phyloP scores from a whole-genome alignment of 352 stramenopile species.

The Detonula confervacea region DNA sequence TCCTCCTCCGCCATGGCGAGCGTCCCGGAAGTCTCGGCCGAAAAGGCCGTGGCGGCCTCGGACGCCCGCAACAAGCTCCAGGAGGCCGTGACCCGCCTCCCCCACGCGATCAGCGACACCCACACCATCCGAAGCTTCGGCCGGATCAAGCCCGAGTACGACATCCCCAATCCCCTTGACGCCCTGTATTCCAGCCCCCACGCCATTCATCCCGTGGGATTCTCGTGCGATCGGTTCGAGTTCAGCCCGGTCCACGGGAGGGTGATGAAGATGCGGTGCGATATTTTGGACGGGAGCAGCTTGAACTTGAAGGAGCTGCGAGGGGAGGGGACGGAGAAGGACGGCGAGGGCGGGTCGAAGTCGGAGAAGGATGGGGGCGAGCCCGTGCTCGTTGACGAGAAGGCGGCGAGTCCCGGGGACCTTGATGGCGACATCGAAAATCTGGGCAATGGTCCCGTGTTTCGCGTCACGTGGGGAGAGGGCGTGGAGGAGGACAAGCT shows the following conservation, averaged over 20 bases:
- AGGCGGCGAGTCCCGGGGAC: too few relatives aligned
- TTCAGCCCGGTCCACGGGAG: slow-evolving; percentile 81
- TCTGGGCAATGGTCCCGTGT: slow-evolving; percentile 72
- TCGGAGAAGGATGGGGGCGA: slow-evolving; percentile 10
- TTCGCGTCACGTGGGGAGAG: slow-evolving; percentile 83
- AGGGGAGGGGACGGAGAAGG: slow-evolving; percentile 28
- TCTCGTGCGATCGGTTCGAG: slow-evolving; percentile 83
- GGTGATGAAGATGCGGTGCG: slow-evolving; percentile 80
- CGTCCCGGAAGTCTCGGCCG: slow-evolving; percentile 37
- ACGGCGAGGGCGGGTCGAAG: background rate
- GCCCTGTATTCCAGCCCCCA: slow-evolving; percentile 63
- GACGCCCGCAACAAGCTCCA: slow-evolving; percentile 56
- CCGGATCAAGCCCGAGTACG: slow-evolving; percentile 59
- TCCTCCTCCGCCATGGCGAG: background rate
- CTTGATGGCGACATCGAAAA: slow-evolving; percentile 22
- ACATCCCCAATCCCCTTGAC: slow-evolving; percentile 26
- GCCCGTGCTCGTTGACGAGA: slow-evolving; percentile 26
- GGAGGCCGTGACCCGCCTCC: slow-evolving; percentile 58
- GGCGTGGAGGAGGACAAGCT: slow-evolving; percentile 77
- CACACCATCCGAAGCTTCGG: slow-evolving; percentile 75
- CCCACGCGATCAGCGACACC: slow-evolving; percentile 52
- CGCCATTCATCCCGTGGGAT: slow-evolving; percentile 81
- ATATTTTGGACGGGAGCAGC: slow-evolving; percentile 80
- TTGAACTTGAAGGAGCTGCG: slow-evolving; percentile 45
- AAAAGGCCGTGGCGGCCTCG: slow-evolving; percentile 61